Base-by-base conservation (phyloP, 2,329 filamentous ascomycete species). In the Penicillium paneum region DNA sequence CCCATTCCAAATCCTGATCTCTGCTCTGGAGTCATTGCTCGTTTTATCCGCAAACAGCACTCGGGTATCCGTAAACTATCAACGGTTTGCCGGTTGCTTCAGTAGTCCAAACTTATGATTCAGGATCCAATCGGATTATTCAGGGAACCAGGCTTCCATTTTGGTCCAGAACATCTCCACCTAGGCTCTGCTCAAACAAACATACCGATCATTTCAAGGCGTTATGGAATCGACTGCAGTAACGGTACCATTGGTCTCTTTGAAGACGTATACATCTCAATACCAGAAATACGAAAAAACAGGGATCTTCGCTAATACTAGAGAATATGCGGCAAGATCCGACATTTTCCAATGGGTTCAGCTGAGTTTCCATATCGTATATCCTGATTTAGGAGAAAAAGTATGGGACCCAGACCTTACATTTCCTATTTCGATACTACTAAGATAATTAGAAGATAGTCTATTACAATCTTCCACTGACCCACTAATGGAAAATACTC, bases 181-280 rank as follows among this genome's bases (percentile, higher is more conserved):
- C 5, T 13, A 17, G 26, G 28, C 38, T 46, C 28, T 21, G 13
- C 21, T 10, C 4, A 40, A 10, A 1, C 21, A 43, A 44, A 17
- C 51, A 55, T 42, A 39, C 47, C 7, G 31, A 49, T 43, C n/a
- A n/a, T 34, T 48, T 49, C 12, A 5, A 32, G 12, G 32, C 24
- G 36, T 42, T 44, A 47, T 34, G n/a, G 26, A 41, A 17, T 51
- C 44, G 32, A 55, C 48, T 36, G 44, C 47, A 29, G 61, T 64
- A 61, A 63, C 58, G 47, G 61, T 64, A 15, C 46, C 58, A 65
- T 59, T 58, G 49, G 50, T 52, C 28, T 29, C 17, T 24, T 24
- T 35, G 17, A 36, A 36, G 31, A 11, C 13, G 35, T 40, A 36
- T 26, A 43, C 29, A 44, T 31, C 11, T 50, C 24, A 38, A 53